Base-by-base conservation (phyloP, 768 basidiomycete species). In the Podaxis mareebaensis region DNA sequence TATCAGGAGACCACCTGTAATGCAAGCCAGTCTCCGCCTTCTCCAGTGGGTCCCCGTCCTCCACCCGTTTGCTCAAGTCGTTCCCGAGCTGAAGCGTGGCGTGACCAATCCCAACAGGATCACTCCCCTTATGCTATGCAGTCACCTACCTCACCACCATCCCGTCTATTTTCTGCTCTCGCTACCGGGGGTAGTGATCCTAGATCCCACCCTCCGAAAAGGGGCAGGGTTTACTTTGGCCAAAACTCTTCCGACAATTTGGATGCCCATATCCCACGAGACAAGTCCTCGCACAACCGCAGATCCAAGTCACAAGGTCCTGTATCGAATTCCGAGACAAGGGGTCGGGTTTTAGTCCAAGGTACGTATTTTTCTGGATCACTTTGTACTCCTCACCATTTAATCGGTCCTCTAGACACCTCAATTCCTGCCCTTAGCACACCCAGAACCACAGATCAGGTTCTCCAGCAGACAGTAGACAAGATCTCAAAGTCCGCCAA, bases 401-500 rank as follows among this genome's bases (percentile, higher is more conserved):
- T 13, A 33, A 15, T 48, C n/a, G 6, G 15, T 46, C 28, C 12
- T 7, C 15, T 39, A n/a, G 69, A 68, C 15, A 53, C 59, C 39
- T 64, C 71, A 49, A 46, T 79, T 28, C 79, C 81, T 24, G 68
- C 78, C 42, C 72, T 83, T 36, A 74, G 75, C 6, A 78, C 82
- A 1, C 83, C 83, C 0, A 76, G 75, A 51, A 75, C 76, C 11
- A 70, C 69, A 1, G 77, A 82, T 48, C 72, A 73, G 28, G 76
- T 78, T 39, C 67, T 79, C 33, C 84, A 81, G 70, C 68, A 68
- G 48, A 74, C 77, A 8, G 77, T 81, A 60, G 79, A 80, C 44
- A 79, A 81, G 22, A 78, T 82, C 44, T 77, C 83, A 15, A 78
- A 79, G 26, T 79, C 79, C 61, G 76, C 82, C 57, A 83, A 83